Evolutionary conservation across 257 asterid species (phyloP).

Genomic region (Forsythia suspensa): DNA sequence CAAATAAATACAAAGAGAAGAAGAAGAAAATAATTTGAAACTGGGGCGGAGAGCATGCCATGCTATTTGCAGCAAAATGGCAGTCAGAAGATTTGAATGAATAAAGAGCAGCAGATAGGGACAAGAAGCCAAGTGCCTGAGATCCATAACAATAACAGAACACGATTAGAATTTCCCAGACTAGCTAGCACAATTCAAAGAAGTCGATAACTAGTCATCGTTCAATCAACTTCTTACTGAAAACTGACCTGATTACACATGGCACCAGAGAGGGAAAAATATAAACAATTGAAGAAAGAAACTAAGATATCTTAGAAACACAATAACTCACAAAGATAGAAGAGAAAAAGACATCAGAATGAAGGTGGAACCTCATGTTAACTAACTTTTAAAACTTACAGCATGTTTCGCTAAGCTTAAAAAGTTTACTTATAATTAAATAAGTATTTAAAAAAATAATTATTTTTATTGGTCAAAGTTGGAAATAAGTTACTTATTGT

Average conservation of each 20-base stretch:
- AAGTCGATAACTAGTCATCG: background rate
- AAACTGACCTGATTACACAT: background rate
- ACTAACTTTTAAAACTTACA: no score
- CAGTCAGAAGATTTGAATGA: constrained; percentile 2
- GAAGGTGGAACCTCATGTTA: background rate
- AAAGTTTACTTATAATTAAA: background rate
- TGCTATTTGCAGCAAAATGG: background rate
- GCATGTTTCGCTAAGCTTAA: background rate
- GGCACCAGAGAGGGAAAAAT: background rate
- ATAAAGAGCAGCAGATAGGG: constrained; percentile 20
- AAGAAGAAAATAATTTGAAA: constrained; percentile 22
- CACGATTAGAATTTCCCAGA: background rate
- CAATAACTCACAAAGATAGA: background rate
- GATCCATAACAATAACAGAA: background rate
- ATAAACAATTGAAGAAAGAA: background rate
- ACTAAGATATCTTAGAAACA: background rate
- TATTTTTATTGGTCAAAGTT: background rate
- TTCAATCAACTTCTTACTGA: background rate
- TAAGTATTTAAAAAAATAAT: no score
- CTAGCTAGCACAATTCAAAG: background rate
- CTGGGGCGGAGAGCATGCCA: constrained; percentile 18
- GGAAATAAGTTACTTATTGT: background rate
- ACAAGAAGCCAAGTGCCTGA: constrained; percentile 1
- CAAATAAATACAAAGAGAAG: constrained; percentile 22
- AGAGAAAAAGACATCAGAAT: background rate